Conservation (phyloP, 2,329 filamentous ascomycete genomes). For the Fusarium gaditjirri region DNA sequence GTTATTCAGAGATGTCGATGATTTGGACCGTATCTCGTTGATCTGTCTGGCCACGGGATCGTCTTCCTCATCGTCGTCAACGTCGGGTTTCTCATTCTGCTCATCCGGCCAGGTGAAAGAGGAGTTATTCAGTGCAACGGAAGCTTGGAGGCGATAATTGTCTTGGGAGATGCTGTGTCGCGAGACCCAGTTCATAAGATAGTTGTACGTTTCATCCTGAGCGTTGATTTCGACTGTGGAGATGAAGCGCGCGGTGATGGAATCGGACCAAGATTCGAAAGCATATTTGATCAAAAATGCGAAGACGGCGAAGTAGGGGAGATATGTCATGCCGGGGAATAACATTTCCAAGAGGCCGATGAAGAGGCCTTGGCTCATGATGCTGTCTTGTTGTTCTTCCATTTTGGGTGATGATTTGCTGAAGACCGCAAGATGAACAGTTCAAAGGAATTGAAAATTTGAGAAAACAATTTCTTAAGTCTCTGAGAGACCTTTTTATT, state of each 20-base stretch:
- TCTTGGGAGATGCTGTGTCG: conserved; percentile 1
- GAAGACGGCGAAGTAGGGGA: background rate
- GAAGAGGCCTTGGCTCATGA: background rate
- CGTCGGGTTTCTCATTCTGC: background rate
- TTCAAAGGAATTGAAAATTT: background rate
- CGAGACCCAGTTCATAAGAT: conserved; percentile 17
- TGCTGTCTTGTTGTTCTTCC: background rate
- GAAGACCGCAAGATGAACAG: too few species aligned
- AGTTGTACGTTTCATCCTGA: conserved; percentile 13
- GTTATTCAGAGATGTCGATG: conserved; percentile 5
- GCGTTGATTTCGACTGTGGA: conserved; percentile 11
- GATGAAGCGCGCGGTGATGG: background rate
- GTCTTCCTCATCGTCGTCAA: background rate
- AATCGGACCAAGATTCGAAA: background rate
- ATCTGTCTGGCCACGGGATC: background rate
- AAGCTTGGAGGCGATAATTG: conserved; percentile 9
- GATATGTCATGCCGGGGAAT: background rate
- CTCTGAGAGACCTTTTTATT: rapidly evolving
- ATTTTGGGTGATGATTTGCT: background rate
- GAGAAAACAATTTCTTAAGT: background rate
- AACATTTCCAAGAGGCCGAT: background rate
- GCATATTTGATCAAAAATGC: background rate
- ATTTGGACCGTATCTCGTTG: background rate
- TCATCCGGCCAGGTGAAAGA: background rate
- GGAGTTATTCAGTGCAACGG: background rate